A percentile compares a stretch with the other conserved stretches of the same genome.
Evolutionary conservation across 2,329 filamentous ascomycete species (phyloP).

Genomic region (Hypoxylon sp.): DNA sequence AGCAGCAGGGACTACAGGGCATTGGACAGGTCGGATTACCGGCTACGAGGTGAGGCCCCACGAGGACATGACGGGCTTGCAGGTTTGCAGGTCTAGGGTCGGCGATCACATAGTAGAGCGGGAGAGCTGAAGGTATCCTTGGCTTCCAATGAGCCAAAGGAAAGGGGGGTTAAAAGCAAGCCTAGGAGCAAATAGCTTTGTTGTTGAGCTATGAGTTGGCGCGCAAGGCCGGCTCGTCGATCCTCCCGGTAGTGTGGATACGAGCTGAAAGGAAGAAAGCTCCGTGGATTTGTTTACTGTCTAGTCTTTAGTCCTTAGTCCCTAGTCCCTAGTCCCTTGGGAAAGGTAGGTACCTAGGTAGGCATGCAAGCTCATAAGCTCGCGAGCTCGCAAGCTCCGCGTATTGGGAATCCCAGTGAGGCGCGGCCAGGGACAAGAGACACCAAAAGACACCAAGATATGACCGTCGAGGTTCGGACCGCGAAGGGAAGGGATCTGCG

Average conservation of each 20-base stretch:
- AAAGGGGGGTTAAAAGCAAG: conserved; percentile 17
- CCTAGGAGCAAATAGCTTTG: conserved; percentile 28
- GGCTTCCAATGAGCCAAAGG: conserved; percentile 13
- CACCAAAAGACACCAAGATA: conserved; percentile 11
- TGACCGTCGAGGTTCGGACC: conserved; percentile 17
- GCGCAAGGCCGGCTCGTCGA: conserved; percentile 15
- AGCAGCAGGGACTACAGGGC: not conserved
- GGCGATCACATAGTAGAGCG: conserved; percentile 35
- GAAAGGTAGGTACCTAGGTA: not conserved
- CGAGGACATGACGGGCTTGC: conserved; percentile 16
- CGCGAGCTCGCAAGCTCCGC: not conserved
- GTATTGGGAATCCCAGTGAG: not conserved
- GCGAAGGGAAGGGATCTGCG: conserved; percentile 36
- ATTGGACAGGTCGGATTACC: conserved; percentile 8
- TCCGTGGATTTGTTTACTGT: not conserved
- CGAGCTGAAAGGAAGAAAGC: conserved; percentile 29
- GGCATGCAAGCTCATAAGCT: not conserved
- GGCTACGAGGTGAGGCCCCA: conserved; percentile 11
- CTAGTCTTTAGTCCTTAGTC: not conserved
- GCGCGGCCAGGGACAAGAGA: conserved; percentile 4
- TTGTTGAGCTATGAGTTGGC: conserved; percentile 22
- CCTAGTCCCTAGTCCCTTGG: not conserved
- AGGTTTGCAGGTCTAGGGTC: conserved; percentile 22
- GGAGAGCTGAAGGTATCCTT: conserved; percentile 24
- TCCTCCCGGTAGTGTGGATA: conserved; percentile 31